phyloP scores from a whole-genome alignment of 306 rosid species.

The Senna tora region DNA sequence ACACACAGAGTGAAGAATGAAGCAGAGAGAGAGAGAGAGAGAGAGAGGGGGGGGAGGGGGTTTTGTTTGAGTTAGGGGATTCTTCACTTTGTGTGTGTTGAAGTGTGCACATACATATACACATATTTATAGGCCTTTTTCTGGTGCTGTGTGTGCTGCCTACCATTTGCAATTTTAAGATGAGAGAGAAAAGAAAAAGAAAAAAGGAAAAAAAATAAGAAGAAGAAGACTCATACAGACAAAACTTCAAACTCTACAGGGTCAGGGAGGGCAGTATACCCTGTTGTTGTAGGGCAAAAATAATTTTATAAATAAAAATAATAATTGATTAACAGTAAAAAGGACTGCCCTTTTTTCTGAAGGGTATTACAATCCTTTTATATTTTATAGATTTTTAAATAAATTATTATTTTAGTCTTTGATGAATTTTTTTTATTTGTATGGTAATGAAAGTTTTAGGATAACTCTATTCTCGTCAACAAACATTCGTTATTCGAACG shows the following conservation, averaged over 20 bases:
- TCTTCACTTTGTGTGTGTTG: conserved; percentile 43
- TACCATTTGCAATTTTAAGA: conserved; percentile 28
- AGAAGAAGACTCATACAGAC: conserved; percentile 43
- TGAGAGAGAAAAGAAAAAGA: too few relatives aligned
- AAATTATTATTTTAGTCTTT: too few relatives aligned
- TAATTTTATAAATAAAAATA: neutral
- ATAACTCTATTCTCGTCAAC: too few relatives aligned
- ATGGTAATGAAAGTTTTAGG: too few relatives aligned
- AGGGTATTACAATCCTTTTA: conserved; percentile 29
- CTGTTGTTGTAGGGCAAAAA: conserved; percentile 39
- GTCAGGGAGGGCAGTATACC: conserved; percentile 52
- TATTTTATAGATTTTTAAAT: too few relatives aligned
- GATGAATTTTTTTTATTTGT: too few relatives aligned
- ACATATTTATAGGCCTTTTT: conserved; percentile 63
- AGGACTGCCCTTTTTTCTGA: conserved; percentile 27
- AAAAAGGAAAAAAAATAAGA: neutral
- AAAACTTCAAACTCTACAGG: conserved; percentile 57
- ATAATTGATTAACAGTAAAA: conserved; percentile 23
- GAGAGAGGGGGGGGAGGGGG: too few relatives aligned
- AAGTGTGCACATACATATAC: conserved; percentile 58
- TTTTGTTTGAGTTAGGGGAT: conserved; percentile 24
- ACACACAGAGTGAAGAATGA: neutral
- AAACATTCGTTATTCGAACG: too few relatives aligned
- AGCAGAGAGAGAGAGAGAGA: too few relatives aligned
- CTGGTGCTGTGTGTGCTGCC: neutral